Evolutionary conservation across 495 filamentous ascomycete genomes (phyloP).

Genomic region (Tetracladium setigerum): DNA sequence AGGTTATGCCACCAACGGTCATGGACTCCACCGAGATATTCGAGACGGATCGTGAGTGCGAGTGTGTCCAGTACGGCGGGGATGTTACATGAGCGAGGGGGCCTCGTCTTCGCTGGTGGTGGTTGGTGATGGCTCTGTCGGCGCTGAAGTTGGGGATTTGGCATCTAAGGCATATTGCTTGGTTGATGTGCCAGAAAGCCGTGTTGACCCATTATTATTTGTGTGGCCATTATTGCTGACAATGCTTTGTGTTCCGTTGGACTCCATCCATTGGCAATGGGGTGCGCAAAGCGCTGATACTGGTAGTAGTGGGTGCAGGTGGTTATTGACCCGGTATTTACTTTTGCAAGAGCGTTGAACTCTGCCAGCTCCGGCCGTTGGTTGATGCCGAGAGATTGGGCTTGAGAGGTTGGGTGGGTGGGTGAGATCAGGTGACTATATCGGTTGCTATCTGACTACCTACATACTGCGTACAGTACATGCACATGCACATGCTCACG

Average conservation of each 20-base stretch:
- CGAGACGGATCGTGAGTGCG: slow-evolving; percentile 26
- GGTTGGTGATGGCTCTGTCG: not conserved
- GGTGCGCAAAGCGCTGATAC: slow-evolving; percentile 9
- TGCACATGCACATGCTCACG: too few species aligned
- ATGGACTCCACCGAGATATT: slow-evolving; percentile 39
- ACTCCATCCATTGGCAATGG: slow-evolving; percentile 23
- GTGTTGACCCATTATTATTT: not conserved
- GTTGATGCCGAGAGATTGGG: not conserved
- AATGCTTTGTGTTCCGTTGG: slow-evolving; percentile 3
- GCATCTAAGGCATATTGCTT: not conserved
- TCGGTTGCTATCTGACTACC: too few species aligned
- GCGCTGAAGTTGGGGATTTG: not conserved
- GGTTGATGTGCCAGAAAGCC: not conserved
- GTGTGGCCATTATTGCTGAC: slow-evolving; percentile 12
- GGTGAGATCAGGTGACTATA: too few species aligned
- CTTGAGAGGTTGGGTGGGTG: too few species aligned
- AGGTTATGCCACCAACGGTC: slow-evolving; percentile 37
- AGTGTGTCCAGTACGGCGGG: slow-evolving; percentile 29
- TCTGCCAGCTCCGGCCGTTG: not conserved
- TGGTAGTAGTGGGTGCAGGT: not conserved
- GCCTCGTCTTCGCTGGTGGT: slow-evolving; percentile 2
- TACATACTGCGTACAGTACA: too few species aligned
- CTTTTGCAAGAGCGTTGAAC: not conserved
- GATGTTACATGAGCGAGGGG: slow-evolving; percentile 18
- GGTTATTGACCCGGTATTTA: slow-evolving; percentile 8